Evolutionary conservation across 768 basidiomycete genomes (phyloP).

Genomic region (Rhodotorula graminis): DNA sequence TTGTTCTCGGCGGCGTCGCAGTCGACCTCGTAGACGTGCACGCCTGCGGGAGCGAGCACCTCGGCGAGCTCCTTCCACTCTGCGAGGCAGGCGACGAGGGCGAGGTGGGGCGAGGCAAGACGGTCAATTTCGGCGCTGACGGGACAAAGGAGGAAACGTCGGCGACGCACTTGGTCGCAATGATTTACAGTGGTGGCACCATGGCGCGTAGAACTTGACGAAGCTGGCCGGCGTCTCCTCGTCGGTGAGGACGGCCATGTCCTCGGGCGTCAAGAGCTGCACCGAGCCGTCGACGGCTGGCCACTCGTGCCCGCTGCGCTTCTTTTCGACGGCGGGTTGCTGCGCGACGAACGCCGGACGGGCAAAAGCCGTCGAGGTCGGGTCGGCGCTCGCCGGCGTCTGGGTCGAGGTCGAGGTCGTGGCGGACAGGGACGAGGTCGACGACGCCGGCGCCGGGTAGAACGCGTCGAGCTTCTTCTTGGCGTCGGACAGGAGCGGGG

Average conservation of each 20-base stretch:
- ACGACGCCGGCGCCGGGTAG: not conserved
- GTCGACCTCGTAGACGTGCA: slow-evolving; percentile 79
- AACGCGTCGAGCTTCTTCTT: slow-evolving; percentile 2
- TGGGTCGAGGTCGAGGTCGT: not conserved
- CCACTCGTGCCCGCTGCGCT: not conserved
- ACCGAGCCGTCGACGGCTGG: slow-evolving; percentile 16
- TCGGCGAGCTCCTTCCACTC: slow-evolving; percentile 71
- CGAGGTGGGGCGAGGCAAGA: not conserved
- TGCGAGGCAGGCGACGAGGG: slow-evolving; percentile 44
- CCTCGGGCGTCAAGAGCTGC: slow-evolving; percentile 1
- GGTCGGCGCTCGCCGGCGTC: not conserved
- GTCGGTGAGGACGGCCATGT: slow-evolving; percentile 3
- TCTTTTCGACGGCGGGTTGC: slow-evolving; percentile 11
- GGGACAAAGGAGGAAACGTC: too few species aligned
- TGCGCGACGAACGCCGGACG: slow-evolving; percentile 15
- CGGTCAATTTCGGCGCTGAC: too few species aligned
- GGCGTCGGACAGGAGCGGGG: slow-evolving; percentile 1
- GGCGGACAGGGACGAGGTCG: not conserved
- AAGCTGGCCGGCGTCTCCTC: slow-evolving; percentile 55
- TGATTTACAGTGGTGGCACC: slow-evolving; percentile 97
- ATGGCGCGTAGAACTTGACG: slow-evolving; percentile 85
- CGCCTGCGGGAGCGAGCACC: slow-evolving; percentile 60
- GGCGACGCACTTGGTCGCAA: slow-evolving; percentile 63
- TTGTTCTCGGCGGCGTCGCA: slow-evolving; percentile 64
- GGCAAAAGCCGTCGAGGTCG: not conserved